Evolutionary conservation across 2,329 filamentous ascomycete species (phyloP), one percentile per base, ranked within the genome.

Genomic region (Cryphonectria japonica): DNA sequence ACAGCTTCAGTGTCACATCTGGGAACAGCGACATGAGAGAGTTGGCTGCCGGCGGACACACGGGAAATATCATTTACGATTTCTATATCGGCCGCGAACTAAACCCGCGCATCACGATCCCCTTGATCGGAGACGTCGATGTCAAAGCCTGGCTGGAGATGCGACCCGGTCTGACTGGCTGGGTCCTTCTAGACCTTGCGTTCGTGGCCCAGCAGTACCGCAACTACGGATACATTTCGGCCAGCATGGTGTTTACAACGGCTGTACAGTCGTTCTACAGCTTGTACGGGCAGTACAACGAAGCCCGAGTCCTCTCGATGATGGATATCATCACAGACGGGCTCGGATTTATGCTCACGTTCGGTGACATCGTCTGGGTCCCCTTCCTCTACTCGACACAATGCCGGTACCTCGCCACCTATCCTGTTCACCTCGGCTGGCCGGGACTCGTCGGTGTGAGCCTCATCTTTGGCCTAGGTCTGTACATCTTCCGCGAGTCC

Each of bases 21-120:
- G 89, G 88, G 59, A 93, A 95, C 78, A 84, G 85, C 19, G 86
- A 91, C 64, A 83, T 87, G 72, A 91, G 93, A 43, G 91, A 95
- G 79, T 86, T 97, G 11, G 94, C 94, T 0, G 87, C 88, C 3
- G 93, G 93, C 61, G 94, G 93, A 29, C 88, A 92, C 78, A 90
- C 88, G 0, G 94, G 94, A 67, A 97, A 95, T 80, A 82, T 93
- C 74, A 82, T 97, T 37, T 97, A 97, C 79, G 94, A 97, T 80
- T 97, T 93, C 89, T 97, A 93, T 82, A 97, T 97, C 74, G 94
- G 94, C 34, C 92, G 94, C 41, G 94, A 97, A 79, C 88, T 97
- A 72, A 97, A 97, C 81, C 94, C 94, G 3, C 92, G 94, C 62
- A 80, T 95, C 72, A 88, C 85, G 0, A 82, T 96, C 32, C 93